These are phyloP conservation scores for Albizia julibrissin DNA, from an alignment of 306 rosid species.

Conservation along the genomic window DNA sequence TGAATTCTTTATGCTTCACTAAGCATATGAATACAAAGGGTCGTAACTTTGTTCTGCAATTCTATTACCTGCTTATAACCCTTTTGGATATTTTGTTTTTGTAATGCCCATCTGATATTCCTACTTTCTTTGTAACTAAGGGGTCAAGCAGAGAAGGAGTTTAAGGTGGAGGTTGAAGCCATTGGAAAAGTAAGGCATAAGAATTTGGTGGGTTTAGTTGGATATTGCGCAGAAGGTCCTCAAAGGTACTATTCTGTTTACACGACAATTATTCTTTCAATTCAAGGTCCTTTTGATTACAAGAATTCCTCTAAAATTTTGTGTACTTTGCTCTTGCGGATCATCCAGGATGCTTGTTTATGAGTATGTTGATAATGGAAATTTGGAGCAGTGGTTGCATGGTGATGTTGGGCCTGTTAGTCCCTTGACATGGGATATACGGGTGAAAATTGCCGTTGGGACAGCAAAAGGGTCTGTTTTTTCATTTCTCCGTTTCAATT, in stretches of 20 bases:
- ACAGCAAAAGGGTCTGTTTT: constrained; percentile 86
- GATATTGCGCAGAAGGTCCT: constrained; percentile 93
- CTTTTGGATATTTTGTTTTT: neutral
- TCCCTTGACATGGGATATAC: constrained; percentile 88
- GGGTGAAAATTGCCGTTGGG: constrained; percentile 90
- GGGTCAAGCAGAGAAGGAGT: constrained; percentile 98
- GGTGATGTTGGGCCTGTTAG: constrained; percentile 94
- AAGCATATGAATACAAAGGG: neutral
- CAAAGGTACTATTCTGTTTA: constrained; percentile 62
- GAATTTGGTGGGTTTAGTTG: constrained; percentile 92
- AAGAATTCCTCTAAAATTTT: neutral
- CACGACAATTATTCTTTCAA: constrained; percentile 15
- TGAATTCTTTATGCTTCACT: constrained; percentile 9
- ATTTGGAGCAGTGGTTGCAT: constrained; percentile 97
- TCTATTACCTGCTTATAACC: neutral
- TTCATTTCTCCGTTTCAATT: constrained; percentile 26
- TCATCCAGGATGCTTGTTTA: constrained; percentile 89
- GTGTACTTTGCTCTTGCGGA: constrained; percentile 8
- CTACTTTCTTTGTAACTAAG: constrained; percentile 40
- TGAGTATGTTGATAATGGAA: constrained; percentile 93
- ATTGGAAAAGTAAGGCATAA: constrained; percentile 98
- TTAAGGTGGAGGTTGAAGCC: constrained; percentile 98
- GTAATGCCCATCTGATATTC: neutral
- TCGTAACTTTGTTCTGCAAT: constrained; percentile 2
- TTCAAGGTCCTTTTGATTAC: constrained; percentile 19